Base-by-base conservation (phyloP, 306 rosid genomes). In the Rosa chinensis region DNA sequence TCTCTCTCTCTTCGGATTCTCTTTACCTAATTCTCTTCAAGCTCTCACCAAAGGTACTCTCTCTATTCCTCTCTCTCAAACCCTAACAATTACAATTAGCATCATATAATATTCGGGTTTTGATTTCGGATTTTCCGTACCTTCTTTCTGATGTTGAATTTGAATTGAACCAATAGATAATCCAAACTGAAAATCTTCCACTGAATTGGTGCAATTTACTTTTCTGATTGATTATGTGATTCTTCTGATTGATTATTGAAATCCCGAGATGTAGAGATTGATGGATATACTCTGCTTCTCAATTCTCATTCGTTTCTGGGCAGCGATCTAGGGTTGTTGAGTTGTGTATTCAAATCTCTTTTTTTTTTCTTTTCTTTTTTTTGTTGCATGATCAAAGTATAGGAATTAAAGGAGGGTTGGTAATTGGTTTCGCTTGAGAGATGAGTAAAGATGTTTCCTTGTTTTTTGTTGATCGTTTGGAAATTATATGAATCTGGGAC, bases 301-400 rank as follows among this genome's bases (percentile, higher is more conserved):
- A 32, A 12, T 62, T 8, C 62, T 59, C 25, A 5, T 16, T 21
- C 21, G 73, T 78, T 21, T 62, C 25, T 48, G 66, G 5, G 35
- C 58, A 21, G 37, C 64, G 66, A 39, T 39, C 42, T 55, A 64
- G n/a, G 61, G 23, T 49, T 80, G 11, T 48, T 0, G 37, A 43
- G 18, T 37, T 69, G 66, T 32, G 13, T 49, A 10, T 16, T 11
- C 18, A n/a, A 44, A 16, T 14, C 45, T 5, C 10, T 5, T 55
- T 52, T 74, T n/a, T 9, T 7, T 62, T 1, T 44, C 10, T 44
- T 70, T 79, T 25, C 1, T 74, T n/a, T 14, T 11, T 62, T 1
- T 44, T 25, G 44, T 70, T 79, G 35, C 50, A 12, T 79, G 48
- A 71, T 72, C 58, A 53, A 53, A n/a, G 8, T 10, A 35, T 42